Base-by-base conservation (phyloP, 2,329 filamentous ascomycete genomes). In the Fusarium guadeloupense region DNA sequence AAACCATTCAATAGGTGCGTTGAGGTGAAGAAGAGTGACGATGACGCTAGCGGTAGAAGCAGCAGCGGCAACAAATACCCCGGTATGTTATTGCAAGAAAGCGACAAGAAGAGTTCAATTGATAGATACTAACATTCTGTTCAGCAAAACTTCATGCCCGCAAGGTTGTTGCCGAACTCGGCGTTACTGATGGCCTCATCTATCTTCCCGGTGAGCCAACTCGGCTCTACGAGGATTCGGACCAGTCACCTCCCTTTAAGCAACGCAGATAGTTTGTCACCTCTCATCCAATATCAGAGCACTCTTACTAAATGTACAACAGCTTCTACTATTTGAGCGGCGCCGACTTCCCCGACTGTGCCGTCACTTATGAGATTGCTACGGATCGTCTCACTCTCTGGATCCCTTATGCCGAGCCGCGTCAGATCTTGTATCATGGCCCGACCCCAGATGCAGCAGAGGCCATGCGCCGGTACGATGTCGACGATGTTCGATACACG, bases 401-500 rank as follows among this genome's bases (percentile, higher is more conserved):
- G 83, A 86, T 94, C 41, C 90, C 90, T 3, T 84, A 85, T 66
- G 85, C 88, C 62, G 85, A 90, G 63, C 85, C 84, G 13, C 80
- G 79, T 14, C 79, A 83, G 64, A 79, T 84, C 10, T 83, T 91
- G 42, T 92, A 84, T 82, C 85, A 84, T 68, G 89, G 89, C 14
- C 80, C 79, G 28, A 84, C 82, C 19, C 87, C 87, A 0, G 83
- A 81, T 9, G 77, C 80, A 10, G 82, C 87, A 13, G 85, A 91
- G 54, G 89, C 88, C 53, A 77, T 85, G 63, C 78, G 77, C 3
- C 80, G 77, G 49, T 88, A 87, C 65, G 88, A 94, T 63, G 83
- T 94, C 49, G 90, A 94, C 71, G 81, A 85, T 35, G 91, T 92
- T 16, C 82, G 84, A 57, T 89, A 88, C 71, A 80, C 78, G 37